These are phyloP conservation scores for Coniochaeta prunicola DNA, from an alignment of 2,329 filamentous ascomycete species.

Conservation along the genomic window DNA sequence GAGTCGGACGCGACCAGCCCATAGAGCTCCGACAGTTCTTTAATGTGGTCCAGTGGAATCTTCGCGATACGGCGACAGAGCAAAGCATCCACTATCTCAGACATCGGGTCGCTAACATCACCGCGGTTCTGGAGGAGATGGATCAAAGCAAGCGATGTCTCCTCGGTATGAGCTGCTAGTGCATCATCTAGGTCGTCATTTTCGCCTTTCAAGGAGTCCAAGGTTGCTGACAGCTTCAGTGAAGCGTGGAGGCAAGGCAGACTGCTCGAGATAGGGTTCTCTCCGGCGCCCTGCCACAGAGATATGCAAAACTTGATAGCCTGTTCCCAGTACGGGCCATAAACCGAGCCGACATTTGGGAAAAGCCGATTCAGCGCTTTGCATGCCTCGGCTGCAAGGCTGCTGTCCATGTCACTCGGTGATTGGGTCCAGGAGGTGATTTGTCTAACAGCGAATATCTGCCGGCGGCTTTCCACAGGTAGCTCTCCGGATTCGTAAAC, in stretches of 20 bases:
- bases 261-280: conserved; percentile 34
- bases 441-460: conserved; percentile 78
- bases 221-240: conserved; percentile 57
- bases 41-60: conserved; percentile 53
- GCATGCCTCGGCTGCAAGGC: conserved; percentile 43
- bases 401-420: conserved; percentile 32
- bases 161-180: conserved; percentile 51
- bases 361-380: conserved; percentile 55
- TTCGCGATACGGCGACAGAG: conserved; percentile 62
- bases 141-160: conserved; percentile 51
- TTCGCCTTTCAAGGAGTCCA: conserved; percentile 60
- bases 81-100: conserved; percentile 68
- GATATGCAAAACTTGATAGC: conserved; percentile 50
- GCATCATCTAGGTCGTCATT: conserved; percentile 84
- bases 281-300: conserved; percentile 45
- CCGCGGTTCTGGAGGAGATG: conserved; percentile 51
- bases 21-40: conserved; percentile 64
- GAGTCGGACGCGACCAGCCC: conserved; percentile 70
- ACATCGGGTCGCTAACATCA: conserved; percentile 49
- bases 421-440: conserved; percentile 64
- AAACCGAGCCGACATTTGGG: conserved; percentile 71
- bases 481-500: conserved; percentile 45
- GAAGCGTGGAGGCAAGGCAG: conserved; percentile 64
- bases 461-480: conserved; percentile 57
- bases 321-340: conserved; percentile 80